These are phyloP conservation scores for Cladosporium sphaerospermum DNA, from an alignment of 2,329 filamentous ascomycete species.

Conservation along the genomic window DNA sequence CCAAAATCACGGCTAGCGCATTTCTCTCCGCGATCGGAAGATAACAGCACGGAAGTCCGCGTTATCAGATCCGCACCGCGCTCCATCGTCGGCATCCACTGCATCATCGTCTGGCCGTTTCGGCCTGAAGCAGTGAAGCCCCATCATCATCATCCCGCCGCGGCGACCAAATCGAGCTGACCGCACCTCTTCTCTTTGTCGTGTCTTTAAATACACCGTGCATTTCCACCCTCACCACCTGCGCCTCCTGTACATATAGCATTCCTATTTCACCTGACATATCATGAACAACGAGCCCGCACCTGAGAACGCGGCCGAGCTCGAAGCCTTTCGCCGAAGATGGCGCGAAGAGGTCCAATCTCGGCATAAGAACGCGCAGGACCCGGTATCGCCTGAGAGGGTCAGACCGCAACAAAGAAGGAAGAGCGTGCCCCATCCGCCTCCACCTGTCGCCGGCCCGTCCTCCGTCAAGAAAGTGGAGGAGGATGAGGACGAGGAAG, in stretches of 20 bases:
- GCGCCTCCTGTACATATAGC: background rate
- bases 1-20: background rate
- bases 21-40: background rate
- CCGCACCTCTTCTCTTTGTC: too few species aligned
- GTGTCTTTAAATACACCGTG: background rate
- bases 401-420: background rate
- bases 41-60: background rate
- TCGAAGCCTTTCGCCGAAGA: constrained; percentile 78
- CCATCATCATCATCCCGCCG: too few species aligned
- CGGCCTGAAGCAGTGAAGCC: too few species aligned
- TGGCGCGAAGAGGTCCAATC: constrained; percentile 76
- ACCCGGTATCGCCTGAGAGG: background rate
- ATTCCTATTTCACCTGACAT: background rate
- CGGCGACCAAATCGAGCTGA: too few species aligned
- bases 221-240: too few species aligned
- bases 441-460: constrained; percentile 13
- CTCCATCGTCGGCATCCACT: too few species aligned
- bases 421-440: constrained; percentile 1
- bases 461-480: constrained; percentile 23
- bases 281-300: constrained; percentile 6
- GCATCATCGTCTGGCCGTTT: too few species aligned
- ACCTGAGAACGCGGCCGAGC: constrained; percentile 51
- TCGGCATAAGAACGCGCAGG: constrained; percentile 34
- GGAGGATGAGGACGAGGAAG: constrained; percentile 34
- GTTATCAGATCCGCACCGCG: background rate